Base-by-base conservation (phyloP, 768 basidiomycete species). In the Lactarius indigo region DNA sequence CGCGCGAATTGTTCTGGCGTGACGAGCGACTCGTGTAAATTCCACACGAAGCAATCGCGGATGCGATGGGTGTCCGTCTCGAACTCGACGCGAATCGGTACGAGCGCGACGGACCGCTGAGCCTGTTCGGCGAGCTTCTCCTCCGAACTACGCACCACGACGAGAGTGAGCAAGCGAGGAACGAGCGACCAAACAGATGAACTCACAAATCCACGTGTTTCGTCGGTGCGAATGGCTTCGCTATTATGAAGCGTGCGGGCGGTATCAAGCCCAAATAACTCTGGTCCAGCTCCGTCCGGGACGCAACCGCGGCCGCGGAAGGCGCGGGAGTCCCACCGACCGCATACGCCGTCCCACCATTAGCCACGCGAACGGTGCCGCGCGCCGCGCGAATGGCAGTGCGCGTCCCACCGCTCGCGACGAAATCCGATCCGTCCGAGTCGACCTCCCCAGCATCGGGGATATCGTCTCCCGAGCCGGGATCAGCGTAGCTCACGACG, bases 31-130 rank as follows among this genome's bases (percentile, higher is more conserved):
- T 98, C 96, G 74, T 93, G 87, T 56, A 95, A 77, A 73, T 98
- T 97, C 97, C 97, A 99, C 13, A 93, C 85, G 76, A 99, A 98
- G 73, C 90, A 90, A 74, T 99, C 97, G 50, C 96, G 89, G 75
- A 99, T 86, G 72, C 96, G 83, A 73, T 92, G 92, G 0, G 90
- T 90, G 13, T 94, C 92, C 13, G 91, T 94, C 74, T 98, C 96
- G 72, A 99, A 87, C 72, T 98, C 96, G 61, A 99, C 91, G 56
- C 93, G 92, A 65, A 99, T 93, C 3, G 97, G 97, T 15, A 98
- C 87, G 39, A 96, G 86, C 5, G 83, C 74, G 2, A 83, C 80
- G 0, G 79, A 75, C 66, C 78, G 77, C 56, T 80, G 74, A 2
- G 92, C 90, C 72, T 91, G 86, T 20, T 75, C 74, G 59, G 89